Conservation (phyloP, 2,329 filamentous ascomycete genomes). For the Ambrosiella beaveri region DNA sequence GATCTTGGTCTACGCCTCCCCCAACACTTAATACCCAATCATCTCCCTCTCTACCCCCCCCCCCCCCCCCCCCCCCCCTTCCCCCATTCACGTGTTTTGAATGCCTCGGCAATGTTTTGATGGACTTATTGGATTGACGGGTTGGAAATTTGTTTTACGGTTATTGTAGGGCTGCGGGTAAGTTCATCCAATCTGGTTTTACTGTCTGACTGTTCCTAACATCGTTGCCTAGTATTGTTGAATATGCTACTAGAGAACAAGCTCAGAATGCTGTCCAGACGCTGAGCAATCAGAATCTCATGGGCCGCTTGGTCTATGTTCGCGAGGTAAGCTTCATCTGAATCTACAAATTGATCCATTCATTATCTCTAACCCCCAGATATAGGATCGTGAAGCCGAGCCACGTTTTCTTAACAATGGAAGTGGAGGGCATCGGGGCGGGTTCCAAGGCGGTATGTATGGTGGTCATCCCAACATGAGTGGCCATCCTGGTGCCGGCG, state of each 20-base stretch:
- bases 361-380: background rate
- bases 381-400: slow-evolving; percentile 88
- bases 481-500: slow-evolving; percentile 32
- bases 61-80: slow-evolving; percentile 36
- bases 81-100: slow-evolving; percentile 36
- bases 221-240: slow-evolving; percentile 64
- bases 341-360: background rate
- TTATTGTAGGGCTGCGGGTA: slow-evolving; percentile 99
- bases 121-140: slow-evolving; percentile 98
- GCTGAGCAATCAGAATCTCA: slow-evolving; percentile 97
- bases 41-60: slow-evolving; percentile 53
- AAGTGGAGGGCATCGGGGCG: slow-evolving; percentile 35
- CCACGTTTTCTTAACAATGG: slow-evolving; percentile 66
- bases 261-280: slow-evolving; percentile 93
- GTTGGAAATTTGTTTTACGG: slow-evolving; percentile 65
- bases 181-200: slow-evolving; percentile 27
- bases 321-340: slow-evolving; percentile 53
- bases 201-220: background rate
- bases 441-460: slow-evolving; percentile 24
- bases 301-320: slow-evolving; percentile 97
- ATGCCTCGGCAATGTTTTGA: slow-evolving; percentile 30
- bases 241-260: slow-evolving; percentile 99
- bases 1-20: slow-evolving; percentile 26
- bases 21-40: background rate
- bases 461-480: slow-evolving; percentile 37